A percentile compares a stretch with the other conserved stretches of the same genome.
Conservation (phyloP, 257 asterid genomes). For the Mitragyna speciosa region DNA sequence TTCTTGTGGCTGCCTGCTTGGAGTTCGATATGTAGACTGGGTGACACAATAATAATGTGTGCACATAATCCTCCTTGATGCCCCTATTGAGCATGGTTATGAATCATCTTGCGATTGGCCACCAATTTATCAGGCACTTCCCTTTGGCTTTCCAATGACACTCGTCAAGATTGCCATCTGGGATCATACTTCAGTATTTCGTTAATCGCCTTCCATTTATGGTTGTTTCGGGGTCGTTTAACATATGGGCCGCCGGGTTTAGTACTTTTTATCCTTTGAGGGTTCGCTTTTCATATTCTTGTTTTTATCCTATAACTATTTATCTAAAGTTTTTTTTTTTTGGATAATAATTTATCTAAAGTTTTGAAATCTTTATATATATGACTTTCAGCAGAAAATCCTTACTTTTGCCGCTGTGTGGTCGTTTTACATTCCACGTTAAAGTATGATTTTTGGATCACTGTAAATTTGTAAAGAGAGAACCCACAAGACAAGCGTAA, state of each 20-base stretch:
- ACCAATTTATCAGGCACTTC: neutral
- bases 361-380: neutral
- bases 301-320: neutral
- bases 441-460: slow-evolving; percentile 5
- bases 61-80: neutral
- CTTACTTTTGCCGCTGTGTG: neutral
- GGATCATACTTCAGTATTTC: neutral
- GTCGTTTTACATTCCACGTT: slow-evolving; percentile 7
- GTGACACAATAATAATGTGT: neutral
- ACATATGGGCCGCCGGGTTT: neutral
- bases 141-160: neutral
- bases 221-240: neutral
- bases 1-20: neutral
- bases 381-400: neutral
- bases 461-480: neutral
- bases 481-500: neutral
- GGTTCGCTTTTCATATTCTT: neutral
- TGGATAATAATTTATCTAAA: neutral
- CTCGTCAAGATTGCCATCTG: neutral
- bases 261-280: neutral
- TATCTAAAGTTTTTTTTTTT: neutral
- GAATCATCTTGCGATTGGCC: neutral
- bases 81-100: neutral
- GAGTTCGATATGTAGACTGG: neutral
- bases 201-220: neutral